These are phyloP conservation scores for Lecanicillium sp. DNA, from an alignment of 2,329 filamentous ascomycete species.

Conservation along the genomic window DNA sequence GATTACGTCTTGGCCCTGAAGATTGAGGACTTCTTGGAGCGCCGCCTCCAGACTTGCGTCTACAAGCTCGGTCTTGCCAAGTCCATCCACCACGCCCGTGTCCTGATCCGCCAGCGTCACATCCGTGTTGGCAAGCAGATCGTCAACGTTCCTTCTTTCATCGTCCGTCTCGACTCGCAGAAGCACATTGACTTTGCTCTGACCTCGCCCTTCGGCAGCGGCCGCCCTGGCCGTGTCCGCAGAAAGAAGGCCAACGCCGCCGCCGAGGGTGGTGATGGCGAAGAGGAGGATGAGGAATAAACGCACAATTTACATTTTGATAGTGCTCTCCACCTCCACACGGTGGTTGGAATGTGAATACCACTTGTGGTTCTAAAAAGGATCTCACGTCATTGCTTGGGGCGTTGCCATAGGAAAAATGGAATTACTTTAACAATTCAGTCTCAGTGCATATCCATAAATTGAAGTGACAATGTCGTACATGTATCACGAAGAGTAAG, in stretches of 20 bases:
- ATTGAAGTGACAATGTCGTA: too few species aligned
- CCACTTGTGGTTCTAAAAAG: slow-evolving; percentile 25
- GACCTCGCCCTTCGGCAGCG: slow-evolving; percentile 94
- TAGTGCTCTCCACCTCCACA: slow-evolving; percentile 20
- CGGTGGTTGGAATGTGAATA: slow-evolving; percentile 23
- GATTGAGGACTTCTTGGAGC: slow-evolving; percentile 99
- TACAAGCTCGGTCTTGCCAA: slow-evolving; percentile 99
- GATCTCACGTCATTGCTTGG: slow-evolving; percentile 38
- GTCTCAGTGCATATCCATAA: too few species aligned
- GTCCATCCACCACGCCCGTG: slow-evolving; percentile 99
- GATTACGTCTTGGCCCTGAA: slow-evolving; percentile 99
- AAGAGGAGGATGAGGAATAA: slow-evolving; percentile 78
- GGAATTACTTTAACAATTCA: slow-evolving; percentile 23
- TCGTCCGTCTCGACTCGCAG: slow-evolving; percentile 99
- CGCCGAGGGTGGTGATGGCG: slow-evolving; percentile 72
- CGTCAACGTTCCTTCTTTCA: slow-evolving; percentile 99
- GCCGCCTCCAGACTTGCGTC: slow-evolving; percentile 98
- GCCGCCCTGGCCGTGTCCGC: slow-evolving; percentile 92
- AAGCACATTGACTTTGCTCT: slow-evolving; percentile 99
- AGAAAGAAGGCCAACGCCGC: slow-evolving; percentile 99
- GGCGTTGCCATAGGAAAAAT: slow-evolving; percentile 39
- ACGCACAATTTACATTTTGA: slow-evolving; percentile 26
- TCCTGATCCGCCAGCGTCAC: slow-evolving; percentile 98
- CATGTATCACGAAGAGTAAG: too few species aligned
- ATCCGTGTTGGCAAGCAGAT: slow-evolving; percentile 99